Conservation (phyloP, 257 asterid genomes). For the Nicotiana attenuata region DNA sequence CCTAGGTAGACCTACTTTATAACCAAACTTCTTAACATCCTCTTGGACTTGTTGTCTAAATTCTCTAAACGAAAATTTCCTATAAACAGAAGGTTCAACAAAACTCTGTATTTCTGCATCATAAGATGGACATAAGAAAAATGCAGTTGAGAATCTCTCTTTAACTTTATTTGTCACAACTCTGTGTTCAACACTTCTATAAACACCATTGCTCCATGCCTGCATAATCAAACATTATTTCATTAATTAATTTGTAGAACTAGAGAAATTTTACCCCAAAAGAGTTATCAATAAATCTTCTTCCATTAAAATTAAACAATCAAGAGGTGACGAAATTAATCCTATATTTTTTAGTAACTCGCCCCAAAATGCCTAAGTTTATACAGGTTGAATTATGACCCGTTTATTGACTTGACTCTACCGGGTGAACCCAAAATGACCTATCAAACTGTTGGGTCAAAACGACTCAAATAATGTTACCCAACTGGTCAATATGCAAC, state of each 20-base stretch:
- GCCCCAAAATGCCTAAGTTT: no score
- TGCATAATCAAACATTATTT: constrained; percentile 19
- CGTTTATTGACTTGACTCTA: no score
- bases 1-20: constrained; percentile 71
- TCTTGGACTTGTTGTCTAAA: constrained; percentile 67
- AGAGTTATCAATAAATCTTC: background rate
- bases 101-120: constrained; percentile 53
- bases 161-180: constrained; percentile 60
- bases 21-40: constrained; percentile 68
- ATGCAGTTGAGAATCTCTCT: constrained; percentile 81
- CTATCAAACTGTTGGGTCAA: no score
- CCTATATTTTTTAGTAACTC: no score
- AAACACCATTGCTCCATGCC: constrained; percentile 96
- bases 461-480: no score
- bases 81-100: constrained; percentile 48
- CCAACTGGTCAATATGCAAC: no score
- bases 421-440: no score
- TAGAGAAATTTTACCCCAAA: background rate
- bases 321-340: background rate
- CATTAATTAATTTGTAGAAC: background rate
- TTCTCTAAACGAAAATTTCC: constrained; percentile 69
- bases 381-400: no score
- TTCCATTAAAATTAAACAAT: background rate
- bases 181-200: constrained; percentile 82
- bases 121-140: constrained; percentile 75